Evolutionary conservation across 2,329 filamentous ascomycete species (phyloP).

Genomic region (Epichloe sp.): DNA sequence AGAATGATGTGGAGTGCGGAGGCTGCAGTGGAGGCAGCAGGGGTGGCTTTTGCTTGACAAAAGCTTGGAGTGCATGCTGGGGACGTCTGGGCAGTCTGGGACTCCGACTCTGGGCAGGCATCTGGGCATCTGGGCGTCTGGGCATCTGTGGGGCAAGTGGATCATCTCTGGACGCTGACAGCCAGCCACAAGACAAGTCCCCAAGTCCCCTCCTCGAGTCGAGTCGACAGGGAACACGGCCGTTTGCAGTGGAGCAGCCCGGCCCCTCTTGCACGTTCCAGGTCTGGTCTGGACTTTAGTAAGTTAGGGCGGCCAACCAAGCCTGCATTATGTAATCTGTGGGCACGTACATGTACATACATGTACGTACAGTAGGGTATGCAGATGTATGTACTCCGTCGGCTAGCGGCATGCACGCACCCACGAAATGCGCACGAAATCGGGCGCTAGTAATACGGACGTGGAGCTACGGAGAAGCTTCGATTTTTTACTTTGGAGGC

Average conservation of each 20-base stretch:
- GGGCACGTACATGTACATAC: too few relatives aligned
- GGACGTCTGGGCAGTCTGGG: not conserved
- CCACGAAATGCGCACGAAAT: not conserved
- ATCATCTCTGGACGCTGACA: not conserved
- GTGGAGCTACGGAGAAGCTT: too few relatives aligned
- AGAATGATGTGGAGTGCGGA: conserved; percentile 7
- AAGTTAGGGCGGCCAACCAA: too few relatives aligned
- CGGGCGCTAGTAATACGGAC: too few relatives aligned
- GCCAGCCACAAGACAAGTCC: too few relatives aligned
- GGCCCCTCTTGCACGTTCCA: not conserved
- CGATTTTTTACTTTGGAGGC: too few relatives aligned
- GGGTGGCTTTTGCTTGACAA: not conserved
- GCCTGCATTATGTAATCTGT: not conserved
- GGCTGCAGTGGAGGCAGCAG: conserved; percentile 5
- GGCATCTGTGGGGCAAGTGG: not conserved
- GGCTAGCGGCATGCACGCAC: too few relatives aligned
- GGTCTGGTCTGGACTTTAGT: not conserved
- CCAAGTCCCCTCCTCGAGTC: too few relatives aligned
- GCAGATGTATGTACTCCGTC: not conserved
- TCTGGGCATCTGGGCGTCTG: too few relatives aligned
- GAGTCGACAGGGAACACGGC: not conserved
- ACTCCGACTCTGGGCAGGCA: too few relatives aligned
- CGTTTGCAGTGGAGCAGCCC: conserved; percentile 4
- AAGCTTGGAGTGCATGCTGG: not conserved
- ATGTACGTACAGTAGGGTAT: too few relatives aligned